Base-by-base conservation (phyloP, 2,329 filamentous ascomycete species). In the Coleophoma eucalyptorum region DNA sequence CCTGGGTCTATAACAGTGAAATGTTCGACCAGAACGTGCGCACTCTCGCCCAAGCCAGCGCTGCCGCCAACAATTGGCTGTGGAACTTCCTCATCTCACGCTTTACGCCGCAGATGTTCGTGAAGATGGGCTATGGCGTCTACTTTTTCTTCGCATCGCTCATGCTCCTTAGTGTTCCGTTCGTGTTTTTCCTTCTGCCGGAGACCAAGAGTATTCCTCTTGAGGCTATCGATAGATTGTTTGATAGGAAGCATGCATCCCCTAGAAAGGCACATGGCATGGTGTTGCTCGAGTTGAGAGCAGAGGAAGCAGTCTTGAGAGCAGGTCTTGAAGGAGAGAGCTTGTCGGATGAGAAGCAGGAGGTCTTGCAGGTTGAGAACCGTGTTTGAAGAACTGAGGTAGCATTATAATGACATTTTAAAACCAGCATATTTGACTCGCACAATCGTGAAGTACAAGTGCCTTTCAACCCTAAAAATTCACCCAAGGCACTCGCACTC, bases 11-110 rank as follows among this genome's bases (percentile, higher is more conserved):
- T 62, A 89, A 89, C 71, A 77, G 77, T 0, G 86, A 91, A 66
- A 90, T 91, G 74, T 90, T 90, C 66, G 80, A 86, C 60, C 79
- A 83, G 56, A 86, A 85, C 68, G 81, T 82, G 13, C 77, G 85
- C 46, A 81, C 83, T 0, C 75, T 91, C 1, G 87, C 86, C 1
- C 87, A 90, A 63, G 86, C 87, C 10, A 86, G 78, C 35, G 87
- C 87, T 0, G 81, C 86, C 0, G 81, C 81, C 3, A 86, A 80
- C 68, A 89, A 90, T 67, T 90, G 86, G 86, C 66, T 67, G 55
- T 65, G 72, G 70, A 89, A 88, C 66, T 88, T 89, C 65, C 75
- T 89, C 63, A 78, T 89, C 57, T 77, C 77, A 0, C 76, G 84
- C 12, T 88, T 86, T 71, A 88, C 82, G 0, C 82, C 78, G 20